Evolutionary conservation across 164 flowering plant genomes (phyloP).

Genomic region (Brasenia schreberi): DNA sequence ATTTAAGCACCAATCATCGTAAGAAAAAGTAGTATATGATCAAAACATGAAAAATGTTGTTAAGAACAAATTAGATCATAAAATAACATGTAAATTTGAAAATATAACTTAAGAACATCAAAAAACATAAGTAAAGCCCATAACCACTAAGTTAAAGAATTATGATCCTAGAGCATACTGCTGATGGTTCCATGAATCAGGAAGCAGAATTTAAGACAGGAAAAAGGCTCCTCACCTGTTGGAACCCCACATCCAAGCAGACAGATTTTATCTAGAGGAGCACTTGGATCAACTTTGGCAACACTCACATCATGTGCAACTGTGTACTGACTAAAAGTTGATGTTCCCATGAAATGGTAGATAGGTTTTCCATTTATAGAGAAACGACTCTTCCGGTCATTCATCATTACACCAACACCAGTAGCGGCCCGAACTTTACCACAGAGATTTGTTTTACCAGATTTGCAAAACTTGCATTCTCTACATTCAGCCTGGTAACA

Average conservation of each 20-base stretch:
- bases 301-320: slow-evolving; percentile 98
- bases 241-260: slow-evolving; percentile 98
- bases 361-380: slow-evolving; percentile 80
- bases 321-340: slow-evolving; percentile 95
- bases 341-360: slow-evolving; percentile 99
- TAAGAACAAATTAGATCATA: too few relatives aligned
- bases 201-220: too few relatives aligned
- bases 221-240: slow-evolving; percentile 40
- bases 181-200: too few relatives aligned
- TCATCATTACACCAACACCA: slow-evolving; percentile 94
- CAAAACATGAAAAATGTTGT: too few relatives aligned
- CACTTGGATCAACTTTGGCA: slow-evolving; percentile 91
- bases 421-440: slow-evolving; percentile 90
- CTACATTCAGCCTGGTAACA: slow-evolving; percentile 94
- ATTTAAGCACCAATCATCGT: too few relatives aligned
- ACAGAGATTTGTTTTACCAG: slow-evolving; percentile 89
- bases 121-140: too few relatives aligned
- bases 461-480: slow-evolving; percentile 96
- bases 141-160: too few relatives aligned
- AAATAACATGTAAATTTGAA: too few relatives aligned
- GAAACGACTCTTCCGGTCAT: slow-evolving; percentile 85
- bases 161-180: too few relatives aligned
- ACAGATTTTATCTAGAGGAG: slow-evolving; percentile 94
- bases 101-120: too few relatives aligned
- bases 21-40: too few relatives aligned